Conservation (phyloP, 441 rosid genomes). For the Biscutella laevigata region DNA sequence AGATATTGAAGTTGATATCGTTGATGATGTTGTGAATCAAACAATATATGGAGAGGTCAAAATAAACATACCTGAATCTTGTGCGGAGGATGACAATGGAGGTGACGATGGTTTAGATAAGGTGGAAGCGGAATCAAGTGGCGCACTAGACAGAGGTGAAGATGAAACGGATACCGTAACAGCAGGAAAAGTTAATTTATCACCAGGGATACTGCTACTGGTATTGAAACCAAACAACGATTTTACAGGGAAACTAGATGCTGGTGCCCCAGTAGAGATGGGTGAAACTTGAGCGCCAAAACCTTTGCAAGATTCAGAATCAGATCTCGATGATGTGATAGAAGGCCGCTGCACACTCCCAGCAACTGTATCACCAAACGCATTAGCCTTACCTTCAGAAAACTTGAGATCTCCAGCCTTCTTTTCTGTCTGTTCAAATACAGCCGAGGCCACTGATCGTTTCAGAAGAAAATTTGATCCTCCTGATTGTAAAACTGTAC, state of each 20-base stretch:
- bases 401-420: conserved; percentile 32
- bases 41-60: background rate
- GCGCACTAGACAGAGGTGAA: conserved; percentile 29
- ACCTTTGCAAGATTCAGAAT: conserved; percentile 26
- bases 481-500: conserved; percentile 32
- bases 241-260: conserved; percentile 28
- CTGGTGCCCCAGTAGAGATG: conserved; percentile 27
- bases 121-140: conserved; percentile 23
- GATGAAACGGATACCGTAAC: conserved; percentile 33
- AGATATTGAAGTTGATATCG: conserved; percentile 15
- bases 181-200: conserved; percentile 30
- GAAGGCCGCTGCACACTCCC: conserved; percentile 28
- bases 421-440: conserved; percentile 27
- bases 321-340: conserved; percentile 22
- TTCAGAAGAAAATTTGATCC: conserved; percentile 29
- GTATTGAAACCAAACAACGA: conserved; percentile 28
- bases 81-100: conserved; percentile 11
- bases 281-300: conserved; percentile 26
- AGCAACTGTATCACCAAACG: conserved; percentile 22
- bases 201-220: conserved; percentile 38
- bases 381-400: conserved; percentile 27
- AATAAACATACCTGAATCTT: conserved; percentile 26
- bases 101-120: conserved; percentile 25
- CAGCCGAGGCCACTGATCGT: conserved; percentile 23
- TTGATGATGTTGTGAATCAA: conserved; percentile 18